Evolutionary conservation across 2,329 filamentous ascomycete genomes (phyloP), one percentile per base, ranked within the genome.

Genomic region (Paraphaeosphaeria sporulosa): DNA sequence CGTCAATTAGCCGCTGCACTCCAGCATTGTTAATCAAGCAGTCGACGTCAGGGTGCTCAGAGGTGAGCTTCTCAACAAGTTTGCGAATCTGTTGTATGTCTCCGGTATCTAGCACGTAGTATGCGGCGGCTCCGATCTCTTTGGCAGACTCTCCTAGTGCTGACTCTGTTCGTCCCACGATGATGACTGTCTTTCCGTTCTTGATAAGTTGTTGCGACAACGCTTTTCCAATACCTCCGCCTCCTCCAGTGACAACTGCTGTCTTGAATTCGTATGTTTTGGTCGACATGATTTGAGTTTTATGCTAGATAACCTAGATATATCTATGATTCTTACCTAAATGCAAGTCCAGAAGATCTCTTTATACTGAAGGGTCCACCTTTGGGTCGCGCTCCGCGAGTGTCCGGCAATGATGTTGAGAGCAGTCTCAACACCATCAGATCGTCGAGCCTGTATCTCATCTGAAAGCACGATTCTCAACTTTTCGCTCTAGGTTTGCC

Each of bases 11-110:
- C 2, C 84, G 75, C 68, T 88, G 85, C 0, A 87, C 83, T 1
- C 85, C 85, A 0, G 85, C 85, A 57, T 88, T 87, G 75, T 87
- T 88, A 68, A 88, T 76, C 0, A 88, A 69, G 63, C 85, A 87
- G 72, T 88, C 85, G 2, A 87, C 69, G 6, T 86, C 81, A 0
- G 83, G 84, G 65, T 87, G 82, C 6, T 86, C 81, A 2, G 61
- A 63, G 3, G 78, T 81, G 44, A 87, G 68, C 17, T 77, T 78
- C 44, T 78, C 58, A 55, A 83, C 73, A 61, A 87, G 86, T 0
- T 54, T 46, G 0, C 82, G 76, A 9, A 86, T 82, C 1, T 76
- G 68, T 0, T 71, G 54, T 0, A 80, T 78, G 3, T 82, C 74
- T 54, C 85, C 82, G 0, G 83, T 85, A 67, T 88, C 85, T 0